Conservation (phyloP, 164 flowering plant species). For the Chimonanthus salicifolius region DNA sequence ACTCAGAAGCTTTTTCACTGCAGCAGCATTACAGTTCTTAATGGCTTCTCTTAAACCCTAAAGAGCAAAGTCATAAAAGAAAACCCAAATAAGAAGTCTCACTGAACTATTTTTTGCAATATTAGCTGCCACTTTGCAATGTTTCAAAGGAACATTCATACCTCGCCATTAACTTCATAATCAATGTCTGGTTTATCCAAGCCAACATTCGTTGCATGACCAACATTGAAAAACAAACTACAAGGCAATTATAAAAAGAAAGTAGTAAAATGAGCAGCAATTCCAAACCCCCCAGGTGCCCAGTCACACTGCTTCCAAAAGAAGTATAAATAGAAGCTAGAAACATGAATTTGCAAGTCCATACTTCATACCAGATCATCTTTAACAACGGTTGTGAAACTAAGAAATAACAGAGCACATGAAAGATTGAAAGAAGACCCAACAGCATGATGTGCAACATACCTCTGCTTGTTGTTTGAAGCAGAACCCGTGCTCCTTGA, state of each 20-base stretch:
- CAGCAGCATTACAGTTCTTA: slow-evolving; percentile 63
- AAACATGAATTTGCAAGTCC: neutral
- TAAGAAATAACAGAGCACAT: neutral
- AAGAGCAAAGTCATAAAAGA: slow-evolving; percentile 3
- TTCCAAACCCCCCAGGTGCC: neutral
- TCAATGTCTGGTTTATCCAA: slow-evolving; percentile 32
- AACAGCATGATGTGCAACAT: neutral
- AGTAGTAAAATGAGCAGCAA: neutral
- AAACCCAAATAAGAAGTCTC: neutral
- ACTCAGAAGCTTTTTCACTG: slow-evolving; percentile 65
- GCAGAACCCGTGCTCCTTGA: slow-evolving; percentile 42
- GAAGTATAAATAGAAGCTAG: neutral
- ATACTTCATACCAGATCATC: neutral
- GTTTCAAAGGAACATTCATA: slow-evolving; percentile 18
- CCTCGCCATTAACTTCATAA: slow-evolving; percentile 94
- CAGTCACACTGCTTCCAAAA: neutral
- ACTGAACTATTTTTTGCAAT: neutral
- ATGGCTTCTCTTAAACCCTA: slow-evolving; percentile 97
- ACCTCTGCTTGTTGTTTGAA: slow-evolving; percentile 62
- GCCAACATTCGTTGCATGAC: slow-evolving; percentile 33
- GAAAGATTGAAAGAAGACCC: neutral
- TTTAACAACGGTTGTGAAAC: neutral
- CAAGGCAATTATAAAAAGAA: slow-evolving; percentile 8
- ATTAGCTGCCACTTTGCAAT: neutral
- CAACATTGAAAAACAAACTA: slow-evolving; percentile 47